Conservation (phyloP, 257 asterid species). For the Solanum raphanifolium region DNA sequence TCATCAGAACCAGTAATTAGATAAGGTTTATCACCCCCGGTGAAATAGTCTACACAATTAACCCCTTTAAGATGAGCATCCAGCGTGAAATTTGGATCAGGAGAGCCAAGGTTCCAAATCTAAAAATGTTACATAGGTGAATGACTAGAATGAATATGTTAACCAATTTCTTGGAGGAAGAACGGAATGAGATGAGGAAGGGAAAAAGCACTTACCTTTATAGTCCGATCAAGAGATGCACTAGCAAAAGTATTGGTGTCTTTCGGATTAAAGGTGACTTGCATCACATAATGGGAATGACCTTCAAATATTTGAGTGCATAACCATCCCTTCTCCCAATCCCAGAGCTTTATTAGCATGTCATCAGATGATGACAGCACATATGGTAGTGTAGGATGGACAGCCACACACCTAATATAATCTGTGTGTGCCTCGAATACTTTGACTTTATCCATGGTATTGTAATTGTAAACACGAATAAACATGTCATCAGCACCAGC, state of each 20-base stretch:
- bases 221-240: conserved; percentile 94
- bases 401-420: conserved; percentile 96
- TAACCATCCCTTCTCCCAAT: conserved; percentile 98
- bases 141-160: not conserved
- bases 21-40: conserved; percentile 97
- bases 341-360: conserved; percentile 99
- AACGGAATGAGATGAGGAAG: not conserved
- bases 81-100: conserved; percentile 94
- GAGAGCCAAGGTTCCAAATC: conserved; percentile 99
- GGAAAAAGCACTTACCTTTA: conserved; percentile 42
- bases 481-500: conserved; percentile 99
- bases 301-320: conserved; percentile 98
- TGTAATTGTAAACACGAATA: conserved; percentile 91
- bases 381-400: conserved; percentile 92
- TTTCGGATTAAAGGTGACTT: conserved; percentile 96
- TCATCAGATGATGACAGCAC: conserved; percentile 98
- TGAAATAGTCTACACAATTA: conserved; percentile 93
- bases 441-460: conserved; percentile 96
- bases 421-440: conserved; percentile 96
- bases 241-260: conserved; percentile 98
- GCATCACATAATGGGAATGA: conserved; percentile 98
- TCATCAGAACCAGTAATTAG: conserved; percentile 96
- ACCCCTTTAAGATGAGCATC: conserved; percentile 98
- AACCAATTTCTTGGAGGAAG: not conserved
- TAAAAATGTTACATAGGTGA: conserved; percentile 13